Percentiles rank a stretch among this genome's conserved stretches.
Conservation (phyloP, 2,329 filamentous ascomycete species). For the Fusarium torreyae region DNA sequence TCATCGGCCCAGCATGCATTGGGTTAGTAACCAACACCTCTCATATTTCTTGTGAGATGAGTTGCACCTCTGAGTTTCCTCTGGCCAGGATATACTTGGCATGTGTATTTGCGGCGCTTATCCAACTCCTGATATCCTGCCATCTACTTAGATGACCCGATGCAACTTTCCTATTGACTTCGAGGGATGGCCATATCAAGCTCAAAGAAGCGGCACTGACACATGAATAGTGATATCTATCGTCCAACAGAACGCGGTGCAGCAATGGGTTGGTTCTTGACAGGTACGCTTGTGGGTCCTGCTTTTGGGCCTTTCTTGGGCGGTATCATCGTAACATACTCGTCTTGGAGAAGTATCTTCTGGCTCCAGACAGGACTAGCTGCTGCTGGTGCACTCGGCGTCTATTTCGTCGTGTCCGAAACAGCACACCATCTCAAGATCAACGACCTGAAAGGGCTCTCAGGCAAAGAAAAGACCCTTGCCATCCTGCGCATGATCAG, state of each 20-base stretch:
- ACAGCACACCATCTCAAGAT: slow-evolving; percentile 78
- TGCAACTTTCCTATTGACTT: neutral
- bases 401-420: slow-evolving; percentile 79
- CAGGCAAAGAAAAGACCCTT: slow-evolving; percentile 62
- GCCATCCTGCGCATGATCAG: slow-evolving; percentile 76
- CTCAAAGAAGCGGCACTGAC: slow-evolving; percentile 16
- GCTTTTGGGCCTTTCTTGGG: slow-evolving; percentile 79
- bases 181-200: neutral
- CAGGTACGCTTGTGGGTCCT: slow-evolving; percentile 79
- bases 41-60: neutral
- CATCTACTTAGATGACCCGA: neutral
- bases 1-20: slow-evolving; percentile 79
- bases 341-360: slow-evolving; percentile 81
- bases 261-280: slow-evolving; percentile 81
- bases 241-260: slow-evolving; percentile 78
- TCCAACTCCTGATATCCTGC: neutral
- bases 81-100: neutral
- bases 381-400: slow-evolving; percentile 69
- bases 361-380: slow-evolving; percentile 82
- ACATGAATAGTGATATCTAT: slow-evolving; percentile 68
- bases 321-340: slow-evolving; percentile 83
- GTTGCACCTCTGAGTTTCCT: too few relatives aligned
- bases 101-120: neutral
- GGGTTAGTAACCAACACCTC: slow-evolving; percentile 62
- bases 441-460: slow-evolving; percentile 72